These are phyloP conservation scores for Trichoderma parareesei DNA, from an alignment of 495 filamentous ascomycete genomes.

Conservation along the genomic window DNA sequence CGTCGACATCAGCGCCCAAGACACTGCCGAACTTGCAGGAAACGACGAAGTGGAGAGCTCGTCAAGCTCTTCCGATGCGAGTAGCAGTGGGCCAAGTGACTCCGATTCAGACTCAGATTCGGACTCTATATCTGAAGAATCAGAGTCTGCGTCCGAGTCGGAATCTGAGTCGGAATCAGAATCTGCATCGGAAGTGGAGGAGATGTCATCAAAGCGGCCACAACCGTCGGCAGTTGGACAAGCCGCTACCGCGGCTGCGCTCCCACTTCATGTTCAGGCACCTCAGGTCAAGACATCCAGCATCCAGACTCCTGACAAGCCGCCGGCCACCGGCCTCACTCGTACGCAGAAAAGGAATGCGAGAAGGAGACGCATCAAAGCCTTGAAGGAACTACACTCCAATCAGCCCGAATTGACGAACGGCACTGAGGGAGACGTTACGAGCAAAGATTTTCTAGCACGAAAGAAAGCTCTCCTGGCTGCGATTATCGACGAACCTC, in stretches of 20 bases:
- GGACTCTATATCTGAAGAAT: constrained; percentile 17
- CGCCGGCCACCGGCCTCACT: constrained; percentile 10
- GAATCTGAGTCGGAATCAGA: constrained; percentile 12
- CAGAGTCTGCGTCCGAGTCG: constrained; percentile 16
- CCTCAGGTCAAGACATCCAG: too few species aligned
- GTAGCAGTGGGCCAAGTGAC: constrained; percentile 9
- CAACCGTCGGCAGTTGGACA: not conserved
- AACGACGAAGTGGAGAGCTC: not conserved
- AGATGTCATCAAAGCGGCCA: not conserved
- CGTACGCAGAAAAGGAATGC: constrained; percentile 35
- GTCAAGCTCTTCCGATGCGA: not conserved
- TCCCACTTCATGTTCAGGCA: constrained; percentile 9
- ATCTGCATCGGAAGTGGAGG: constrained; percentile 15
- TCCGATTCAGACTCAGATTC: constrained; percentile 17
- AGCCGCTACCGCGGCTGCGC: not conserved
- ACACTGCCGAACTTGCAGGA: not conserved
- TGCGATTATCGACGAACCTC: not conserved
- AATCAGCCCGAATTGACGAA: not conserved
- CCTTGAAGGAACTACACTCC: not conserved
- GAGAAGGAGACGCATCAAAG: constrained; percentile 19
- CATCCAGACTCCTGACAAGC: not conserved
- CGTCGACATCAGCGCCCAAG: not conserved
- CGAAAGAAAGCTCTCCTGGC: constrained; percentile 15
- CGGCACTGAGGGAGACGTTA: not conserved
- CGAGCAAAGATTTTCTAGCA: constrained; percentile 11